Base-by-base conservation (phyloP, 2,329 filamentous ascomycete genomes). In the Penicillium sp. region DNA sequence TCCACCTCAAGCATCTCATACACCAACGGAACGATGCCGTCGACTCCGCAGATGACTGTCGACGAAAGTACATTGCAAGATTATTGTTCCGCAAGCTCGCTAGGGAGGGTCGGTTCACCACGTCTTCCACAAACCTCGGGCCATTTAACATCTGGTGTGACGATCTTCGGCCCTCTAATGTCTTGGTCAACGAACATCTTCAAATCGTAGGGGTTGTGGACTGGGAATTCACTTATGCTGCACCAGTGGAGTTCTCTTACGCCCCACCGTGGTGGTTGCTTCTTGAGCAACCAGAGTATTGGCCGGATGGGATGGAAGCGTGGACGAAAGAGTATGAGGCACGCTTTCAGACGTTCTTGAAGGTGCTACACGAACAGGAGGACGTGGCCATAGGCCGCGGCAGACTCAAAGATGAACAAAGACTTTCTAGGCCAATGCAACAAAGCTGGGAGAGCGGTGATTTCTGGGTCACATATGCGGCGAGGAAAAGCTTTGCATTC, bases 141-240 rank as follows among this genome's bases (percentile, higher is more conserved):
- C 55, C 57, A 9, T 63, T 63, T 33, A 58, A 50, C 19, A 30
- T 66, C 3, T 60, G 54, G 39, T 64, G 60, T 40, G 59, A 64
- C 41, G 59, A 63, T 47, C 36, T 63, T 0, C 42, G 53, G 12
- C 57, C 55, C 2, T 41, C 48, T 2, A 61, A 64, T 43, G 45
- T 60, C 4, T 49, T 63, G 3, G n/a, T 52, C 7, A 31, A 55
- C 34, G 10, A 50, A 11, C 25, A 55, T n/a, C 11, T 51, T 4
- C 7, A 53, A 22, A 54, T 62, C 14, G 44, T 36, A 10, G 56
- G 54, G 2, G 58, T 57, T 2, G 40, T 63, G 2, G 60, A 62
- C 29, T 60, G 56, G 53, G 59, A 63, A 43, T 64, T 63, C 35
- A 55, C 59, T 18, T 61, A 62, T 33, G 51, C 54, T 2, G 60